A percentile compares a stretch with the other conserved stretches of the same genome.
phyloP scores from a whole-genome alignment of 441 rosid genomes.

The Biscutella auriculata region DNA sequence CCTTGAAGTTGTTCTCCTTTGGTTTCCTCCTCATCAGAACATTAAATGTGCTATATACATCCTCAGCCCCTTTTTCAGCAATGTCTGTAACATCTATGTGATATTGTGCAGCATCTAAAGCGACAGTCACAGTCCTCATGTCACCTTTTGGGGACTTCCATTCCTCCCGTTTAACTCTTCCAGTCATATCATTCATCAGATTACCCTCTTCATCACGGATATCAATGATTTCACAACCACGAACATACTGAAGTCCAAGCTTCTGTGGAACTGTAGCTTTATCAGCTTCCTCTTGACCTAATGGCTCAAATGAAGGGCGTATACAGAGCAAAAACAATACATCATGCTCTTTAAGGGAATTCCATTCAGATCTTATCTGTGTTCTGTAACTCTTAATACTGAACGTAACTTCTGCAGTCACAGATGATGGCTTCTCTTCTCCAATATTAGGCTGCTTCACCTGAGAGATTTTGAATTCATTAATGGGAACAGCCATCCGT shows the following conservation, averaged over 20 bases:
- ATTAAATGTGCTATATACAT: slow-evolving; percentile 86
- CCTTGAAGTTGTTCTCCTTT: slow-evolving; percentile 97
- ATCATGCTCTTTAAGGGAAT: slow-evolving; percentile 96
- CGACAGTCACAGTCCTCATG: slow-evolving; percentile 80
- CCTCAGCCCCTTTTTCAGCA: slow-evolving; percentile 90
- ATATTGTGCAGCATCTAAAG: slow-evolving; percentile 94
- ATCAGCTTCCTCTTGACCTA: slow-evolving; percentile 84
- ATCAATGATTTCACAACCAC: slow-evolving; percentile 94
- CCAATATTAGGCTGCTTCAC: slow-evolving; percentile 97
- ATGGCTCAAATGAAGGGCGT: slow-evolving; percentile 88
- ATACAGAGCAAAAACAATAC: slow-evolving; percentile 86
- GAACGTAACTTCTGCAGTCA: slow-evolving; percentile 76
- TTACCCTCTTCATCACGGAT: slow-evolving; percentile 87
- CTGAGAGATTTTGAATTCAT: slow-evolving; percentile 58
- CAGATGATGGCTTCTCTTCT: slow-evolving; percentile 93
- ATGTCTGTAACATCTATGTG: slow-evolving; percentile 92
- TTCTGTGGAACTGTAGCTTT: slow-evolving; percentile 83
- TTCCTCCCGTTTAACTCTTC: slow-evolving; percentile 87
- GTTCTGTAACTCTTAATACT: slow-evolving; percentile 85
- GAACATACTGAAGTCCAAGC: slow-evolving; percentile 90
- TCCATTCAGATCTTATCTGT: slow-evolving; percentile 89
- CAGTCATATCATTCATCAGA: slow-evolving; percentile 94
- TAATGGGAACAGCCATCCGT: slow-evolving; percentile 93
- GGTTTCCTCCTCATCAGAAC: slow-evolving; percentile 97
- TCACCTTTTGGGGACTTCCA: slow-evolving; percentile 99